A percentile compares a stretch with the other conserved stretches of the same genome.
phyloP scores from a whole-genome alignment of 1,284 basidiomycete genomes.

The Tremellales sp. region DNA sequence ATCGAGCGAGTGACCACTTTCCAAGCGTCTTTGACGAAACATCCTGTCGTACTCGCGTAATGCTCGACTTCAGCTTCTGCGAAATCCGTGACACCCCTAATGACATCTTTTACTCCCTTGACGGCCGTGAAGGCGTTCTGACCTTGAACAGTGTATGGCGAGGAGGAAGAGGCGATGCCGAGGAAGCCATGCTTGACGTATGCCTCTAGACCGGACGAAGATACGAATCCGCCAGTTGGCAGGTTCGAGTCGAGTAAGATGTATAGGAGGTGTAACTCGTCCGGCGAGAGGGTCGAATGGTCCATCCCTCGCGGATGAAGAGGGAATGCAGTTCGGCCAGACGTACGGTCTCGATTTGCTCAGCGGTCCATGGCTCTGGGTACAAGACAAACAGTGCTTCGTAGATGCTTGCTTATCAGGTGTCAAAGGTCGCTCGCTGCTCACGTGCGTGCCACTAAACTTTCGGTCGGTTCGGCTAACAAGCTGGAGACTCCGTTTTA shows the following conservation, averaged over 20 bases:
- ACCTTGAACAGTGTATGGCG: conserved; percentile 8
- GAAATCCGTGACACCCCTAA: conserved; percentile 29
- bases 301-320: no score
- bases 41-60: conserved; percentile 69
- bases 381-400: no score
- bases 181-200: conserved; percentile 81
- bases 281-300: no score
- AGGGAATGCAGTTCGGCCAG: no score
- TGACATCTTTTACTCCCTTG: not conserved
- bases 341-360: no score
- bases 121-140: not conserved
- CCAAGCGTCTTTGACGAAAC: conserved; percentile 72
- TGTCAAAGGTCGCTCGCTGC: no score
- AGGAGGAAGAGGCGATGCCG: not conserved
- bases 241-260: conserved; percentile 87
- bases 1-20: conserved; percentile 10
- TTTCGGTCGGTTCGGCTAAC: no score
- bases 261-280: conserved; percentile 40
- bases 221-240: conserved; percentile 98
- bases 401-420: no score
- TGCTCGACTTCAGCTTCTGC: conserved; percentile 49
- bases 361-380: no score
- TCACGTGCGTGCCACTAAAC: no score
- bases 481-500: no score
- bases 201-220: conserved; percentile 86